These are phyloP conservation scores for Fusarium sacchari DNA, from an alignment of 2,329 filamentous ascomycete genomes.

Conservation along the genomic window DNA sequence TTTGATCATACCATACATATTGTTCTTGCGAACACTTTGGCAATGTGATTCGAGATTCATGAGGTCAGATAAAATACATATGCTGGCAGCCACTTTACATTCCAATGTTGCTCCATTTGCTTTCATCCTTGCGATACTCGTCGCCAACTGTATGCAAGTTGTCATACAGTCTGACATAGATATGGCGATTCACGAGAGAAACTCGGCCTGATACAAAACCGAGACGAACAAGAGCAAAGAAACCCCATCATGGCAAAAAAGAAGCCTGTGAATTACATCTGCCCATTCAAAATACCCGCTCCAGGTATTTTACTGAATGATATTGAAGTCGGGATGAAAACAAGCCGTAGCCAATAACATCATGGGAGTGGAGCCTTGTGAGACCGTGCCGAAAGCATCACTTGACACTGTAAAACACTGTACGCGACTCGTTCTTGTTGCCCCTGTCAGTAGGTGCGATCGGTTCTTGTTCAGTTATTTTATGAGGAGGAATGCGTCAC, in stretches of 20 bases:
- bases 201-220: background rate
- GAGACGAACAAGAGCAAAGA: background rate
- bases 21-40: background rate
- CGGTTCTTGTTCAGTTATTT: background rate
- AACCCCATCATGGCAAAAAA: too few relatives aligned
- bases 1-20: background rate
- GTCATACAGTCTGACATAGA: background rate
- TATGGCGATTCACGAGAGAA: background rate
- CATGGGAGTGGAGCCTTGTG: background rate
- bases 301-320: background rate
- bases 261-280: background rate
- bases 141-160: background rate
- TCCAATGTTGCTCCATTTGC: background rate
- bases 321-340: background rate
- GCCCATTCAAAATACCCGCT: background rate
- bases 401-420: background rate
- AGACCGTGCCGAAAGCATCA: background rate
- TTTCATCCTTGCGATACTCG: background rate
- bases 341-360: background rate
- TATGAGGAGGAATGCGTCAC: background rate
- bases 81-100: background rate
- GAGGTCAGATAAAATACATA: background rate
- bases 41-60: too few relatives aligned
- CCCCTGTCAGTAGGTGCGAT: slow-evolving; percentile 22
- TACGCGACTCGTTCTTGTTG: slow-evolving; percentile 4